phyloP scores from a whole-genome alignment of 106 monocot species.

The Phalaenopsis equestris region DNA sequence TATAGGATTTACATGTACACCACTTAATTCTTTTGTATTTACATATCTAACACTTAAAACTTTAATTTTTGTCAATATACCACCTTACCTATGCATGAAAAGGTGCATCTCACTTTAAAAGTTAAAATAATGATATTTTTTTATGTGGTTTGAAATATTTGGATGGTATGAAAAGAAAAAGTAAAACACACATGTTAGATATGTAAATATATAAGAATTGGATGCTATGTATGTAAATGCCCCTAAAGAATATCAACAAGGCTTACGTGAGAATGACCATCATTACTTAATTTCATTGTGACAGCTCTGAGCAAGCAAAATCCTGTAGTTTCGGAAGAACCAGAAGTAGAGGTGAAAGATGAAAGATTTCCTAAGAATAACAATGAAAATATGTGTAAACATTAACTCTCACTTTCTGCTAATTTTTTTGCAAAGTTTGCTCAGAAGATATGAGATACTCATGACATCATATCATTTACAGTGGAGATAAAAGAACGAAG shows the following conservation, averaged over 20 bases:
- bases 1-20: too few relatives aligned
- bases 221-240: too few relatives aligned
- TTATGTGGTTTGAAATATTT: too few relatives aligned
- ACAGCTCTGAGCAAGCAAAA: slow-evolving; percentile 59
- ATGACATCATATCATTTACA: slow-evolving; percentile 18
- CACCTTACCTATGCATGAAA: too few relatives aligned
- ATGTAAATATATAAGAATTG: too few relatives aligned
- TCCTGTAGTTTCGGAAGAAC: slow-evolving; percentile 59
- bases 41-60: too few relatives aligned
- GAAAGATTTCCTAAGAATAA: background rate
- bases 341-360: slow-evolving; percentile 29
- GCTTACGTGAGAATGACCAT: background rate
- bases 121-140: too few relatives aligned
- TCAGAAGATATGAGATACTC: background rate
- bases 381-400: background rate
- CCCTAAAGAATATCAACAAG: background rate
- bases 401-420: background rate
- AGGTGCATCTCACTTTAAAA: too few relatives aligned
- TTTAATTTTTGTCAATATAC: too few relatives aligned
- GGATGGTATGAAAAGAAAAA: too few relatives aligned
- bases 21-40: too few relatives aligned
- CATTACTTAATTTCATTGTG: background rate
- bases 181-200: too few relatives aligned
- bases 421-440: background rate
- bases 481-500: background rate